Evolutionary conservation across 352 stramenopile species (phyloP).

Genomic region (Pythium sp.): DNA sequence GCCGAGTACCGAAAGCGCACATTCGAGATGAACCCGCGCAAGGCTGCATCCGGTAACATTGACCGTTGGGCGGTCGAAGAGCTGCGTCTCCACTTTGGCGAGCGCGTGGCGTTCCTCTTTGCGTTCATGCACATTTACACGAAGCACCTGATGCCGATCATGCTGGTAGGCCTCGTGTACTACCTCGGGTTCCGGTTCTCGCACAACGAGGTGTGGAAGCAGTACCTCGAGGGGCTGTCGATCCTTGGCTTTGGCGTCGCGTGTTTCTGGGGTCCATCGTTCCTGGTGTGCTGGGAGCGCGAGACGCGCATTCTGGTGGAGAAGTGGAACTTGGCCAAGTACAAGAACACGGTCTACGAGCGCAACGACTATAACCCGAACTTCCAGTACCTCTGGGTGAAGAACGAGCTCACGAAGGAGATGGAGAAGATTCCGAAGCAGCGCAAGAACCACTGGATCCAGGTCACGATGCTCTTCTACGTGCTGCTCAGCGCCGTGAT

Average conservation of each 20-base stretch:
- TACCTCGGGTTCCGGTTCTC: slow-evolving; percentile 78
- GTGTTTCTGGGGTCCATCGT: slow-evolving; percentile 81
- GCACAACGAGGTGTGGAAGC: slow-evolving; percentile 45
- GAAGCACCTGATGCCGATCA: slow-evolving; percentile 80
- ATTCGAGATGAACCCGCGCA: slow-evolving; percentile 67
- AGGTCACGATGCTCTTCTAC: slow-evolving; percentile 86
- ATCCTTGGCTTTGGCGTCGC: slow-evolving; percentile 69
- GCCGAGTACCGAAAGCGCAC: slow-evolving; percentile 82
- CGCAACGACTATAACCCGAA: slow-evolving; percentile 83
- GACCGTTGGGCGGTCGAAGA: slow-evolving; percentile 87
- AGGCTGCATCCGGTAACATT: slow-evolving; percentile 69
- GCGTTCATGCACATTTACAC: slow-evolving; percentile 91
- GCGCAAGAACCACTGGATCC: slow-evolving; percentile 83
- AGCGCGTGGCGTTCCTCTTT: slow-evolving; percentile 87
- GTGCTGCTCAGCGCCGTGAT: slow-evolving; percentile 69
- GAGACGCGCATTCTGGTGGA: slow-evolving; percentile 86
- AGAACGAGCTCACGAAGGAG: slow-evolving; percentile 83
- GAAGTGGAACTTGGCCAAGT: slow-evolving; percentile 87
- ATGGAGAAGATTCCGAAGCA: slow-evolving; percentile 87
- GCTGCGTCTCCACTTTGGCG: slow-evolving; percentile 82
- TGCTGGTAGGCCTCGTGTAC: slow-evolving; percentile 58
- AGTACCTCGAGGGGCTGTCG: slow-evolving; percentile 73
- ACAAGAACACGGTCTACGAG: slow-evolving; percentile 89
- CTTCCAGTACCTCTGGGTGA: slow-evolving; percentile 86
- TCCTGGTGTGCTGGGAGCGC: slow-evolving; percentile 82